Evolutionary conservation across 306 rosid genomes (phyloP), one percentile per base, ranked within the genome.

Genomic region (Macrotyloma uniflorum): DNA sequence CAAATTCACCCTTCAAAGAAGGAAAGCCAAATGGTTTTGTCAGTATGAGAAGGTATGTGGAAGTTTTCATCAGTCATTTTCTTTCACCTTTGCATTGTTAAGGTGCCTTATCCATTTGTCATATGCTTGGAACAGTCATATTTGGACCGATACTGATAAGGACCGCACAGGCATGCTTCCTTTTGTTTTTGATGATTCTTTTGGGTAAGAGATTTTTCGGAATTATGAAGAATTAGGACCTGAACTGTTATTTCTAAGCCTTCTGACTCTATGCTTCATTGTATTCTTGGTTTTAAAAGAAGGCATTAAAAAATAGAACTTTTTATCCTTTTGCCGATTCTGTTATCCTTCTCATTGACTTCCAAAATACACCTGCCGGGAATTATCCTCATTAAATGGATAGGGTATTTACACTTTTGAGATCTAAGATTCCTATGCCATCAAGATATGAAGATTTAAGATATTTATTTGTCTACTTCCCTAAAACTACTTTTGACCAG

Each of bases 161-260:
- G 66, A 95, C 63, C 98, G 97, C 51, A 70, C 92, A 70, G 98
- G 98, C 77, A 94, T 92, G 98, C 95, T 94, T 74, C 98, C 97
- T 58, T 94, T 94, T 87, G 98, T 94, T 82, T 94, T 94, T 79
- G 92, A 87, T 70, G 92, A 92, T 84, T 92, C 97, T 30, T 94
- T 94, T 72, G 91, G 98, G 98, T 94, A 76, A 87, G 87, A 67
- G 59, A 63, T 58, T 62, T 74, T 45, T 77, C 33, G 45, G 26
- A 82, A 43, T 55, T 53, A 6, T 55, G 30, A 65, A 36, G 24
- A 61, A 54, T 79, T 28, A 49, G 54, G 46, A 40, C 19, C 57
- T 38, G 38, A 57, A 5, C 23, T 70, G 15, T 74, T 70, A 62
- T 70, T 78, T 35, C 45, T 15, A 36, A 69, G 50, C 59, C 45